These are phyloP conservation scores for Apophysomyces elegans DNA, from an alignment of 371 early-diverging fungal genomes.

Conservation along the genomic window DNA sequence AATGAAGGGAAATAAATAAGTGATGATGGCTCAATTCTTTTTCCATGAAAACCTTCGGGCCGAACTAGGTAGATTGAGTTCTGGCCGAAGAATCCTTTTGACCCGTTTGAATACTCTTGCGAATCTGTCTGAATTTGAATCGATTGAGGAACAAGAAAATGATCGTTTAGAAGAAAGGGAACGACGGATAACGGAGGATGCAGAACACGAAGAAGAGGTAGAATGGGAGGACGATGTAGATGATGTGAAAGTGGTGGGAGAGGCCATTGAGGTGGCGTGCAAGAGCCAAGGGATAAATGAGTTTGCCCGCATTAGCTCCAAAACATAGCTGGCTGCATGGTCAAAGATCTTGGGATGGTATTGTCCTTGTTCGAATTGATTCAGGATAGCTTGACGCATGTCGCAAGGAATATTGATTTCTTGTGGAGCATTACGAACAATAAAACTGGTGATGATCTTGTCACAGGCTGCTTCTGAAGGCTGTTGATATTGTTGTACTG, in stretches of 20 bases:
- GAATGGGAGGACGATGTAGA: neutral
- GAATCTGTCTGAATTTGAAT: neutral
- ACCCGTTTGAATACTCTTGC: neutral
- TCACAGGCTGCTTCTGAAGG: conserved; percentile 30
- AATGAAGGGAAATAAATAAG: no score
- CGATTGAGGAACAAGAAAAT: neutral
- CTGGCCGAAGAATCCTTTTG: neutral
- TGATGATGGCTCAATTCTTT: neutral
- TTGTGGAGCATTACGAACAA: conserved; percentile 41
- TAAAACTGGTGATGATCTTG: conserved; percentile 29
- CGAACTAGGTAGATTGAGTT: neutral
- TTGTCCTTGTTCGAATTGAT: conserved; percentile 27
- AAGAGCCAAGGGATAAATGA: conserved; percentile 40
- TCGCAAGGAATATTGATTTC: conserved; percentile 51
- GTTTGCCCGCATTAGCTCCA: conserved; percentile 42
- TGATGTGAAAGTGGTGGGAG: neutral
- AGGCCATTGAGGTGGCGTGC: neutral
- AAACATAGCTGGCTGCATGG: conserved; percentile 35
- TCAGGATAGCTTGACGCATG: conserved; percentile 31
- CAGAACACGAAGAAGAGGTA: neutral
- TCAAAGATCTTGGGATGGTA: conserved; percentile 43
- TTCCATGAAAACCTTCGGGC: conserved; percentile 8
- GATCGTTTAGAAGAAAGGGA: conserved; percentile 5
- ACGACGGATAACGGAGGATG: neutral
- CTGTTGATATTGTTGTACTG: conserved; percentile 31